Conservation (phyloP, 75 land plant genomes). For the Sequoia sempervirens region DNA sequence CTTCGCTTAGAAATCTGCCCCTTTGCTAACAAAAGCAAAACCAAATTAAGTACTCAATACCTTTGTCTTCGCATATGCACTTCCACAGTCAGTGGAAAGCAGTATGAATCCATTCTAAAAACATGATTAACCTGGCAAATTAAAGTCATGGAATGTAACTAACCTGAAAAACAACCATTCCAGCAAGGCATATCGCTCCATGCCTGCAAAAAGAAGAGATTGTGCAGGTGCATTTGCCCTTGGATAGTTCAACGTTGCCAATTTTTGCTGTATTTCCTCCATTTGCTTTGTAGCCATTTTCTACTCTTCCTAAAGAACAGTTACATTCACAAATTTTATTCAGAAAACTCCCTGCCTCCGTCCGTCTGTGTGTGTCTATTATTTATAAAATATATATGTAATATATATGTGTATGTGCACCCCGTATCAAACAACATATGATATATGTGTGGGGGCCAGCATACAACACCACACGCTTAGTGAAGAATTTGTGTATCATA, state of each 20-base stretch:
- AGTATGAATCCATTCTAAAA: not conserved
- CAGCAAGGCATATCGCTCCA: constrained; percentile 88
- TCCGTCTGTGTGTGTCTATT: too few species aligned
- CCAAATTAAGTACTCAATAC: not conserved
- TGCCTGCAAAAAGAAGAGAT: constrained; percentile 92
- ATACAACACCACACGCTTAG: too few species aligned
- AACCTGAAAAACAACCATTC: constrained; percentile 98
- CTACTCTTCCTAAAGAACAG: not conserved
- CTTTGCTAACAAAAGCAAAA: not conserved
- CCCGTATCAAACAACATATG: too few species aligned
- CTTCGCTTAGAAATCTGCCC: not conserved
- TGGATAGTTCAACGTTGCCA: constrained; percentile 66
- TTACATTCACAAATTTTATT: not conserved
- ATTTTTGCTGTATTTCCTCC: constrained; percentile 92
- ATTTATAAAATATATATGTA: too few species aligned
- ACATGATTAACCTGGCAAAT: not conserved
- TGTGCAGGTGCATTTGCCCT: constrained; percentile 83
- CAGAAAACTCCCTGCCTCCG: not conserved
- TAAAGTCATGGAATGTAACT: not conserved
- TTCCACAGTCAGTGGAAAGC: not conserved
- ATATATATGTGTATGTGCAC: too few species aligned
- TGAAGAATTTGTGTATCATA: too few species aligned
- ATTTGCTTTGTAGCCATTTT: constrained; percentile 39
- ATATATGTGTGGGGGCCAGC: too few species aligned
- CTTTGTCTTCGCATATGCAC: not conserved